Evolutionary conservation across 495 filamentous ascomycete species (phyloP).

Genomic region (Neurospora tetraspora): DNA sequence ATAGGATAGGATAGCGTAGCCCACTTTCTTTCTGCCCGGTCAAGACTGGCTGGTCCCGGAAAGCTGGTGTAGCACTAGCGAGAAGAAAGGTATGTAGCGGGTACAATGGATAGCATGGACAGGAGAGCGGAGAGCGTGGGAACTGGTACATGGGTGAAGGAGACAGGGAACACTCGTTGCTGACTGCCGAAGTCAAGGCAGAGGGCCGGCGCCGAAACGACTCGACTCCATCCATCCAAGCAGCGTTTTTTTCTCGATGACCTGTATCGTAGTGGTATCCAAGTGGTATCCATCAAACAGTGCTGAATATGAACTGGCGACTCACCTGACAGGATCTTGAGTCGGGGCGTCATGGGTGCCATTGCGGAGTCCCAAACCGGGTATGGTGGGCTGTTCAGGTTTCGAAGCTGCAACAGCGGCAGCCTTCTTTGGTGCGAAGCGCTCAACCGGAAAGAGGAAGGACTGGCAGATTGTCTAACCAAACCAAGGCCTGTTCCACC

Average conservation of each 20-base stretch:
- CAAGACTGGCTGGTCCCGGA: constrained; percentile 8
- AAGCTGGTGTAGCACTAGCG: constrained; percentile 22
- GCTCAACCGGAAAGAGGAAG: constrained; percentile 17
- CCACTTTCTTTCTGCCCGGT: constrained; percentile 15
- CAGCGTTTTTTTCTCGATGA: background rate
- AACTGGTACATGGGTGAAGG: constrained; percentile 11
- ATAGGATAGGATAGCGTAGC: background rate
- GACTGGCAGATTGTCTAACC: background rate
- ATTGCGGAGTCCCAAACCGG: constrained; percentile 34
- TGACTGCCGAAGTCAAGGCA: background rate
- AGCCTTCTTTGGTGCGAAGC: constrained; percentile 17
- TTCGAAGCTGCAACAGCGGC: constrained; percentile 23
- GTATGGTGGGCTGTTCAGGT: constrained; percentile 29
- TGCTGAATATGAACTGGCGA: constrained; percentile 14
- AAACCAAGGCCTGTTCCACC: background rate
- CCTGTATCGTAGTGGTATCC: background rate
- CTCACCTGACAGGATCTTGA: constrained; percentile 45
- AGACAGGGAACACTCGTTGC: background rate
- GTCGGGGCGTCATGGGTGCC: constrained; percentile 43
- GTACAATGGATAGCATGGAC: constrained; percentile 6
- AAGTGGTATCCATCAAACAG: constrained; percentile 6
- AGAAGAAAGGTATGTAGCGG: constrained; percentile 17
- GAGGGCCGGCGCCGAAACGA: background rate
- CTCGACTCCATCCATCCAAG: background rate
- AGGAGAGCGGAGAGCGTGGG: constrained; percentile 5